Evolutionary conservation across 2,329 filamentous ascomycete species (phyloP), one percentile per base, ranked within the genome.

Genomic region (Fusarium dimerum): DNA sequence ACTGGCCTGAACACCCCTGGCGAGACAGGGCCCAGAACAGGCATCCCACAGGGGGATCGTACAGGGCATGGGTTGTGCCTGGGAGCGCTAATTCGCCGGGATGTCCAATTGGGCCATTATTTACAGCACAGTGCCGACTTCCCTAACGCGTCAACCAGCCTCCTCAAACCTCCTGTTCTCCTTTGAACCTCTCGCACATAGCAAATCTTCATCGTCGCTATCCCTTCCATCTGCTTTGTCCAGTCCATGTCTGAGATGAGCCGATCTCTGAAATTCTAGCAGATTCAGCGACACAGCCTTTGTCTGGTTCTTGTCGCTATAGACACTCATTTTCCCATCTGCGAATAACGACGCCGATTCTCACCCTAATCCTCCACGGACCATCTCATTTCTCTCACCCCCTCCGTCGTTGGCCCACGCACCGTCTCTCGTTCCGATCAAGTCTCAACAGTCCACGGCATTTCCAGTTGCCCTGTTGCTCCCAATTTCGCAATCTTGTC

Each of bases 151-250:
- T 42, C 36, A 45, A 55, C 61, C 60, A 64, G 45, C 63, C 63
- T 62, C 61, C 57, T 56, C 59, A 58, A 51, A 63, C 55, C 55
- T 59, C 55, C 56, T 55, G 45, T 60, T 46, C 57, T 52, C 48
- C 46, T 53, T 56, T 48, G 47, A 54, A 50, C 57, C 39, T 51
- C 44, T 20, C 45, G 46, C 20, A 26, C 20, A 26, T 26, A 26
- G 20, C 46, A 56, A 60, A 59, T 47, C 59, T 59, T 52, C 49
- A 61, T 61, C 54, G 48, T 55, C 55, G 54, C 55, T 48, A 45
- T 55, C 57, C 43, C 55, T 47, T 50, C 52, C 47, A 55, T 49
- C 58, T 59, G 52, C 48, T 47, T 52, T 48, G 46, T 43, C 45
- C 45, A 56, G 49, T 59, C 59, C 48, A 57, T 10, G 12, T 43